Evolutionary conservation across 1,284 basidiomycete genomes (phyloP).

Genomic region (Coniferiporia sulphurascens): DNA sequence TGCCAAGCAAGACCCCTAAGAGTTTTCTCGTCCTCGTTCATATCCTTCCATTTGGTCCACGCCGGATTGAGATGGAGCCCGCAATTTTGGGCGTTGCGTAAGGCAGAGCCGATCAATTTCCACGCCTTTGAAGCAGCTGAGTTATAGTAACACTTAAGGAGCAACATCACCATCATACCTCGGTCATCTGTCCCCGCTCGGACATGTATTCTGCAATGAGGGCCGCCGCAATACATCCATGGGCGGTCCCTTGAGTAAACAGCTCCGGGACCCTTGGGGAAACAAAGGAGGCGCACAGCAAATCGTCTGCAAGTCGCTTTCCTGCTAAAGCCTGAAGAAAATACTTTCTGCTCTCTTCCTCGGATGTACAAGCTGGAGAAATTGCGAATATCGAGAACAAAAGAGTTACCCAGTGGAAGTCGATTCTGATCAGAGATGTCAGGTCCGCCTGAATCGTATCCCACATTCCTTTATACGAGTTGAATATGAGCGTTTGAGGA

Average conservation of each 20-base stretch:
- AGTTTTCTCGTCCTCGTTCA: slow-evolving; percentile 38
- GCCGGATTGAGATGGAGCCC: slow-evolving; percentile 47
- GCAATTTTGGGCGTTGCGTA: slow-evolving; percentile 43
- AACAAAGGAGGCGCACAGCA: slow-evolving; percentile 36
- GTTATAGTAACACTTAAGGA: not conserved
- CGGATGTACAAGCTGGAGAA: slow-evolving; percentile 27
- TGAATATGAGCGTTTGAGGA: slow-evolving; percentile 43
- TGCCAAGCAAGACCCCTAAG: slow-evolving; percentile 20
- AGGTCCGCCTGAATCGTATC: slow-evolving; percentile 33
- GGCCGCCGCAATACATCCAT: slow-evolving; percentile 45
- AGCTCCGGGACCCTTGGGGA: slow-evolving; percentile 23
- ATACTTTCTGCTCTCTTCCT: slow-evolving; percentile 32
- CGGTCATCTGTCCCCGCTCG: slow-evolving; percentile 42
- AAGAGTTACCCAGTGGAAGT: slow-evolving; percentile 46
- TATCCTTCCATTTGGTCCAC: slow-evolving; percentile 43
- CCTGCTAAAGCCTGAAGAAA: slow-evolving; percentile 42
- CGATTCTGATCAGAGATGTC: slow-evolving; percentile 32
- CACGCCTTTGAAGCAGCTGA: slow-evolving; percentile 32
- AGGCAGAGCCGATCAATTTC: slow-evolving; percentile 43
- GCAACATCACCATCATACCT: slow-evolving; percentile 22
- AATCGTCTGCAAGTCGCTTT: slow-evolving; percentile 41
- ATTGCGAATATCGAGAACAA: slow-evolving; percentile 44
- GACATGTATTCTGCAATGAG: slow-evolving; percentile 43
- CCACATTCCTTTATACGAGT: slow-evolving; percentile 42
- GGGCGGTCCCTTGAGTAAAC: slow-evolving; percentile 35